Base-by-base conservation (phyloP, 179 eudicot species). In the Corrigiola litoralis region DNA sequence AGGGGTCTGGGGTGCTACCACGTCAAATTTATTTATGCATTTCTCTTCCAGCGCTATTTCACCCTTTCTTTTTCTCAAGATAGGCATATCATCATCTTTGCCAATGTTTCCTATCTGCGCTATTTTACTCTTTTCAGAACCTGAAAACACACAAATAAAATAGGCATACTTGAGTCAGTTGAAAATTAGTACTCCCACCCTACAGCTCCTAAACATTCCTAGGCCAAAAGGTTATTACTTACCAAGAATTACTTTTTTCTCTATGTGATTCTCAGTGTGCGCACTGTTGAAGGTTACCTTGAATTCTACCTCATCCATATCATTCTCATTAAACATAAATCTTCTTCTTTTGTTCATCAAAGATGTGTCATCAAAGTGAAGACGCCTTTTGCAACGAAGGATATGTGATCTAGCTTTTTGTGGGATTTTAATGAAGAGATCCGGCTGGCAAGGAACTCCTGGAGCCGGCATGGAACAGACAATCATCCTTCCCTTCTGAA, bases 1-100 rank as follows among this genome's bases (percentile, higher is more conserved):
- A 11, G 67, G 76, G 1, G 67, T 72, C 11, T 5, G 37, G 21
- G 76, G 76, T 33, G 14, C 76, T 31, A 66, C 10, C 24, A 48
- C 34, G 0, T 10, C 25, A n/a, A 46, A 1, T 24, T 18, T 18
- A 2, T 34, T 0, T 0, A 2, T 27, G 21, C 34, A 1, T 36
- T 46, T 18, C 6, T 40, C 58, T 28, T 46, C 62, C 2, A 18
- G 7, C 67, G 18, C 20, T 5, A 28, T 44, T 36, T 51, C 51
- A 28, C 54, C 44, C 31, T 55, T 20, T 53, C 60, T 20, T 38
- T 65, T 52, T 42, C 48, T 12, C 25, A 45, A 38, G 17, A 12
- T 51, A 55, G 24, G 25, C 5, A 27, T 20, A 38, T 38, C n/a
- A 4, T 48, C 46, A 14, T 68, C 18, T 12, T 23, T 2, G 36